phyloP scores from a whole-genome alignment of 2,329 filamentous ascomycete genomes.

The Akanthomyces dipterigenus region DNA sequence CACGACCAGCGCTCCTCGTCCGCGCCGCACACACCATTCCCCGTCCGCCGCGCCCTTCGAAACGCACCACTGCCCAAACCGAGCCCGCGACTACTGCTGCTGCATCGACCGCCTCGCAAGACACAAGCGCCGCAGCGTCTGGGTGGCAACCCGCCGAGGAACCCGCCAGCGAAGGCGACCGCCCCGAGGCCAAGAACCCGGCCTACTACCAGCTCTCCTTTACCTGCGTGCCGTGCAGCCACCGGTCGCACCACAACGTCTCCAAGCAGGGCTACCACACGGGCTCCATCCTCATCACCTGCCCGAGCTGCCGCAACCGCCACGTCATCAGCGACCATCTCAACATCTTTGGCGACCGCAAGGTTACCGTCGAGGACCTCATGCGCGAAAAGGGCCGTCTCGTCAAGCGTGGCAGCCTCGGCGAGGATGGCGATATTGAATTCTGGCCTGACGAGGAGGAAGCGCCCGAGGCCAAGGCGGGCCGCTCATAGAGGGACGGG shows the following conservation, averaged over 20 bases:
- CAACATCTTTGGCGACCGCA: slow-evolving; percentile 64
- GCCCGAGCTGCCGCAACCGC: slow-evolving; percentile 75
- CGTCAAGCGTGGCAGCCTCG: slow-evolving; percentile 63
- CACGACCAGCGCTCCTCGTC: slow-evolving; percentile 15
- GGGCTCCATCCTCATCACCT: slow-evolving; percentile 83
- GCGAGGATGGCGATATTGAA: slow-evolving; percentile 79
- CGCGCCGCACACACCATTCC: slow-evolving; percentile 31
- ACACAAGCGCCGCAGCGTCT: background rate
- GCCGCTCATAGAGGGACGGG: background rate
- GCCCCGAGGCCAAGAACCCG: slow-evolving; percentile 30
- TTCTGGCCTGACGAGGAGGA: slow-evolving; percentile 71
- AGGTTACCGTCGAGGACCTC: slow-evolving; percentile 68
- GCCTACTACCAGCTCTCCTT: slow-evolving; percentile 85
- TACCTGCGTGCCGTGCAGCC: slow-evolving; percentile 80
- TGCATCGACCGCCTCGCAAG: too few species aligned
- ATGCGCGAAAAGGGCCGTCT: slow-evolving; percentile 68
- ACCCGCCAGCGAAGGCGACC: slow-evolving; percentile 23
- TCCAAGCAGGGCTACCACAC: slow-evolving; percentile 94
- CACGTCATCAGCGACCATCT: slow-evolving; percentile 92
- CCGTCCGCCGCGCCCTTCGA: slow-evolving; percentile 21
- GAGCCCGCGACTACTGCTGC: background rate
- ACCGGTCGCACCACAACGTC: slow-evolving; percentile 75
- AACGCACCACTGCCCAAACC: background rate
- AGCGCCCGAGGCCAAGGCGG: slow-evolving; percentile 18
- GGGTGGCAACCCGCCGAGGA: slow-evolving; percentile 13